phyloP scores from a whole-genome alignment of 306 rosid genomes.

The Vigna hirtella region DNA sequence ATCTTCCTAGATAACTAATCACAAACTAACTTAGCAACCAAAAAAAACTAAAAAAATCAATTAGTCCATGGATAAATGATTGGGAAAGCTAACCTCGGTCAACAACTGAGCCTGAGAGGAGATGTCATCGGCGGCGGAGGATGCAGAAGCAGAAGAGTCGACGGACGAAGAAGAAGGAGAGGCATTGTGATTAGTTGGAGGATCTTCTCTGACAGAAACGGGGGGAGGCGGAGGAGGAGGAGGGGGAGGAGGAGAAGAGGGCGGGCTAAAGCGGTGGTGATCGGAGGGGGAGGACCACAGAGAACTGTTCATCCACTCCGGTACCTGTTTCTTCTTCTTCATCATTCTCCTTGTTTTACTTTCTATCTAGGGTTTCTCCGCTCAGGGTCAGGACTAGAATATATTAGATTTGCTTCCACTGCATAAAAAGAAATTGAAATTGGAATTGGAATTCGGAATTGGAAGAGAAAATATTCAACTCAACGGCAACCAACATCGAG shows the following conservation, averaged over 20 bases:
- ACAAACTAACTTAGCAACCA: not conserved
- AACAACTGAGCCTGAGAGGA: constrained; percentile 60
- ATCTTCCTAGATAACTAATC: constrained; percentile 78
- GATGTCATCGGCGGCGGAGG: constrained; percentile 67
- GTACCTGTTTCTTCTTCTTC: constrained; percentile 93
- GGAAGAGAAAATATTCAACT: too few relatives aligned
- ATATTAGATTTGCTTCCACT: not conserved
- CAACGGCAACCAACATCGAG: too few relatives aligned
- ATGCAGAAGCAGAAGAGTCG: constrained; percentile 17
- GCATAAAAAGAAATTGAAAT: not conserved
- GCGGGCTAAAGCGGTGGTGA: constrained; percentile 45
- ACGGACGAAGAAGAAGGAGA: constrained; percentile 38
- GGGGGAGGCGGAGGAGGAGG: constrained; percentile 56
- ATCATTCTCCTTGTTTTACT: constrained; percentile 4
- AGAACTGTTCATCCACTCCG: constrained; percentile 97
- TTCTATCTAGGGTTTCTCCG: constrained; percentile 45
- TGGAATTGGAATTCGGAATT: not conserved
- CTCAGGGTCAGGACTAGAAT: not conserved
- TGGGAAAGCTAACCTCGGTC: constrained; percentile 61
- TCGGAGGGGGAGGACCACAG: constrained; percentile 78
- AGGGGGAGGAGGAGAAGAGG: constrained; percentile 61
- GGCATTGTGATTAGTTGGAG: constrained; percentile 44
- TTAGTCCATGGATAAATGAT: not conserved
- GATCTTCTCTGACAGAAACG: constrained; percentile 38
- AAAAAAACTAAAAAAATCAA: not conserved